Percentiles rank a stretch among this genome's conserved stretches.
These are phyloP conservation scores for Fusarium torreyae DNA, from an alignment of 2,329 filamentous ascomycete genomes.

Conservation along the genomic window DNA sequence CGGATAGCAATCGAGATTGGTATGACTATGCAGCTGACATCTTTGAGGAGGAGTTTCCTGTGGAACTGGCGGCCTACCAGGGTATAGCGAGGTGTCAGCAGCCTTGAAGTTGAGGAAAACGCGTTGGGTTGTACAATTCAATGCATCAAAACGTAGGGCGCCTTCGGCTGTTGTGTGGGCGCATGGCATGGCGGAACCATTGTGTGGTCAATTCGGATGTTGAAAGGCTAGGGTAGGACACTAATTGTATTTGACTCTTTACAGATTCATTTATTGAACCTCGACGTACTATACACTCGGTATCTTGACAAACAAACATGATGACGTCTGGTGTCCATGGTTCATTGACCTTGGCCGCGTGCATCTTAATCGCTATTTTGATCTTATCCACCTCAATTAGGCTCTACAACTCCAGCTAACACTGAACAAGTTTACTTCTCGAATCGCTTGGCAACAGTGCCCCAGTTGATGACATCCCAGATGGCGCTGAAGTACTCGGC, in stretches of 20 bases:
- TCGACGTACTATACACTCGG: conserved; percentile 42
- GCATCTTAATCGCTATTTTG: conserved; percentile 33
- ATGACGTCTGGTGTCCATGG: conserved; percentile 5
- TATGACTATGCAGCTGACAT: conserved; percentile 52
- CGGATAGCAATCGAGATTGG: conserved; percentile 50
- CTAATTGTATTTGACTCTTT: conserved; percentile 25
- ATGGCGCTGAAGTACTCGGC: conserved; percentile 94
- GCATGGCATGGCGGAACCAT: not conserved
- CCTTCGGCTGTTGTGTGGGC: not conserved
- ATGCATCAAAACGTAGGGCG: not conserved
- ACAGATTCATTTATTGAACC: conserved; percentile 29
- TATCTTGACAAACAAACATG: conserved; percentile 40
- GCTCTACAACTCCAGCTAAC: conserved; percentile 1
- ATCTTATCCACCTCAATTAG: not conserved
- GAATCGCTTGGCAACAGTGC: conserved; percentile 85
- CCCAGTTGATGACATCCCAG: conserved; percentile 98
- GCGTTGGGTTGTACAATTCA: not conserved
- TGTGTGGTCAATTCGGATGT: not conserved
- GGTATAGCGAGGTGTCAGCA: conserved; percentile 51
- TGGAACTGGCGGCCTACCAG: conserved; percentile 52
- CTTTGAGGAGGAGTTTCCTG: conserved; percentile 45
- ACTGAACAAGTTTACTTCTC: conserved; percentile 54
- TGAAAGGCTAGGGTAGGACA: not conserved
- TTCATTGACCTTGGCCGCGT: not conserved
- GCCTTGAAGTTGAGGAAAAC: conserved; percentile 19